Conservation (phyloP, 1,284 basidiomycete genomes). For the Fomitopsis betulina region DNA sequence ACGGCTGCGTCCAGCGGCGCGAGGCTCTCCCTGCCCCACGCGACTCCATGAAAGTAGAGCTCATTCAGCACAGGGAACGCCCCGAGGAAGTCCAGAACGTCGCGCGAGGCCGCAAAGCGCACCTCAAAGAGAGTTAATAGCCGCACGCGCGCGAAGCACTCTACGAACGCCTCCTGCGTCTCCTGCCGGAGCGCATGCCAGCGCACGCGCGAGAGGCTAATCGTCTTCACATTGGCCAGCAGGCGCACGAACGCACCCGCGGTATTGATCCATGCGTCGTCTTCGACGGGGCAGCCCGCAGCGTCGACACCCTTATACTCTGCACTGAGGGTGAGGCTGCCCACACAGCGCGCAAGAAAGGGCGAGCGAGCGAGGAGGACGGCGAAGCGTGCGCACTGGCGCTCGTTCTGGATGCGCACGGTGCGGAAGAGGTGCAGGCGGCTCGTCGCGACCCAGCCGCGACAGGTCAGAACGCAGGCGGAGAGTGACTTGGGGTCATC, state of each 20-base stretch:
- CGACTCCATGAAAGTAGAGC: constrained; percentile 30
- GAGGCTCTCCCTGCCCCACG: constrained; percentile 25
- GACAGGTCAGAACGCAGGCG: constrained; percentile 24
- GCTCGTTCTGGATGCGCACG: constrained; percentile 22
- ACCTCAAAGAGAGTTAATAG: constrained; percentile 29
- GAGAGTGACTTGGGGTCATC: constrained; percentile 23
- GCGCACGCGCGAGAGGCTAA: constrained; percentile 24
- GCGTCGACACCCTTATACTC: constrained; percentile 20
- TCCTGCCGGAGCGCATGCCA: constrained; percentile 21
- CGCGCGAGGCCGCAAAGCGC: constrained; percentile 23
- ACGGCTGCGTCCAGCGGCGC: constrained; percentile 9
- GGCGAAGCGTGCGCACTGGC: constrained; percentile 21
- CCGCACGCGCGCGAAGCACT: constrained; percentile 19
- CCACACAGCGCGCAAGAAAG: constrained; percentile 23
- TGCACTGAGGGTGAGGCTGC: constrained; percentile 24
- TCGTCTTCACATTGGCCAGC: constrained; percentile 19
- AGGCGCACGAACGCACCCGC: constrained; percentile 16
- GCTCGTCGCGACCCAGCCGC: constrained; percentile 23
- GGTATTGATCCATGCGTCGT: constrained; percentile 26
- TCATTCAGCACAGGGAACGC: constrained; percentile 25
- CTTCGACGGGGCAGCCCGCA: constrained; percentile 18
- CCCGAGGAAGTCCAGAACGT: constrained; percentile 26
- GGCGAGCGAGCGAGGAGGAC: constrained; percentile 18
- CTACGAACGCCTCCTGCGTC: constrained; percentile 20
- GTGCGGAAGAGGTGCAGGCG: constrained; percentile 29